Percentiles rank a stretch among this genome's conserved stretches.
Evolutionary conservation across 2,329 filamentous ascomycete genomes (phyloP).

Genomic region (Diatrype stigma): DNA sequence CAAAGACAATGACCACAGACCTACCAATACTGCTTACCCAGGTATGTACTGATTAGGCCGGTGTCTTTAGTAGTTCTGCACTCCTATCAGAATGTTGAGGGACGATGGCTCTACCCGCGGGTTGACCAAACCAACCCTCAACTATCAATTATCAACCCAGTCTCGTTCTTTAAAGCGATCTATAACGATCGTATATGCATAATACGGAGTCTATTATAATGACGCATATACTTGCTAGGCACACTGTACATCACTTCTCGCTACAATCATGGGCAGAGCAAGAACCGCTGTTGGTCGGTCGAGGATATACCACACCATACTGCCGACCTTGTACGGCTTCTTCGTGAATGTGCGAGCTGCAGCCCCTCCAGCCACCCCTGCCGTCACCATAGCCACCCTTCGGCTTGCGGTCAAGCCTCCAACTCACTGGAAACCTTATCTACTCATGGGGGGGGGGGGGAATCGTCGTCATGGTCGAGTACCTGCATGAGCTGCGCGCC

Average conservation of each 20-base stretch:
- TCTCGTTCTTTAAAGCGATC: too few relatives aligned
- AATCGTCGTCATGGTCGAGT: conserved; percentile 45
- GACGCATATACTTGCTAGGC: neutral
- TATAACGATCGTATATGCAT: too few relatives aligned
- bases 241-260: neutral
- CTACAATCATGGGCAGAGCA: neutral
- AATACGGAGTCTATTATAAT: too few relatives aligned
- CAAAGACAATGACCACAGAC: too few relatives aligned
- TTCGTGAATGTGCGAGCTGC: conserved; percentile 5
- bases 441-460: conserved; percentile 44
- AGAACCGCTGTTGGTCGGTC: neutral
- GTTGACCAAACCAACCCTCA: too few relatives aligned
- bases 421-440: conserved; percentile 51
- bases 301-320: conserved; percentile 8
- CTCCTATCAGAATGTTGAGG: too few relatives aligned
- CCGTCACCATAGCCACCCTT: neutral
- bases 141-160: too few relatives aligned
- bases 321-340: conserved; percentile 8
- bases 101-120: too few relatives aligned
- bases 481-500: conserved; percentile 40
- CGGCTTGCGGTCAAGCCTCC: too few relatives aligned
- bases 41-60: too few relatives aligned
- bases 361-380: neutral
- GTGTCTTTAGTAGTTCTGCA: too few relatives aligned
- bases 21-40: too few relatives aligned